phyloP scores from a whole-genome alignment of 169 alveolate genomes.

The Perkinsus olseni region DNA sequence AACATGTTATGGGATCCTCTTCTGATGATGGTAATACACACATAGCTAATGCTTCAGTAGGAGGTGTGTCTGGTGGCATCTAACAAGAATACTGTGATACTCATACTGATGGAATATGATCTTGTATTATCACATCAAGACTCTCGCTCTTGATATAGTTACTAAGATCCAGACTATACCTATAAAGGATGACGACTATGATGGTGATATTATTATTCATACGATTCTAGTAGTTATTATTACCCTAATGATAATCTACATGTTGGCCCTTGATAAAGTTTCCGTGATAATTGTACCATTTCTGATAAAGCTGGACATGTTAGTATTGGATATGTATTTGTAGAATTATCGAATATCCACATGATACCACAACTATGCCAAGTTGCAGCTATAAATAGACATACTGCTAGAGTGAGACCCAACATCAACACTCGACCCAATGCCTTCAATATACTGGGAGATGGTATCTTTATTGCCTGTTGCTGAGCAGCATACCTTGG shows the following conservation, averaged over 20 bases:
- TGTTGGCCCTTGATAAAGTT: neutral
- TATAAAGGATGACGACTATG: too few relatives aligned
- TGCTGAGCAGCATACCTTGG: too few relatives aligned
- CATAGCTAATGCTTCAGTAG: neutral
- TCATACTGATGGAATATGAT: neutral
- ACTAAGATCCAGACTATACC: neutral
- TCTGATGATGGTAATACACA: neutral
- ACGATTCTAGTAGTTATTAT: too few relatives aligned
- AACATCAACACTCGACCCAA: neutral
- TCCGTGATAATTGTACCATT: neutral
- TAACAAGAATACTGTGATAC: too few relatives aligned
- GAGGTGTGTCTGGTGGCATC: neutral
- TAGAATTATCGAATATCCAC: neutral
- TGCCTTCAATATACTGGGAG: neutral
- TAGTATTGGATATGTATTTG: neutral
- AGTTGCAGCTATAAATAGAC: neutral
- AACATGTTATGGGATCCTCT: neutral
- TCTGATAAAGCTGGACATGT: neutral
- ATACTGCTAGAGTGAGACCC: neutral
- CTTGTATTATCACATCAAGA: neutral
- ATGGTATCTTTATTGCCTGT: too few relatives aligned
- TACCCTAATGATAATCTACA: neutral
- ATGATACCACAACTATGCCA: neutral
- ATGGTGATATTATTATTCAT: too few relatives aligned
- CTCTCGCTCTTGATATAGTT: neutral